phyloP scores from a whole-genome alignment of 495 filamentous ascomycete genomes.

The Pseudomonodictys pantanalensis region DNA sequence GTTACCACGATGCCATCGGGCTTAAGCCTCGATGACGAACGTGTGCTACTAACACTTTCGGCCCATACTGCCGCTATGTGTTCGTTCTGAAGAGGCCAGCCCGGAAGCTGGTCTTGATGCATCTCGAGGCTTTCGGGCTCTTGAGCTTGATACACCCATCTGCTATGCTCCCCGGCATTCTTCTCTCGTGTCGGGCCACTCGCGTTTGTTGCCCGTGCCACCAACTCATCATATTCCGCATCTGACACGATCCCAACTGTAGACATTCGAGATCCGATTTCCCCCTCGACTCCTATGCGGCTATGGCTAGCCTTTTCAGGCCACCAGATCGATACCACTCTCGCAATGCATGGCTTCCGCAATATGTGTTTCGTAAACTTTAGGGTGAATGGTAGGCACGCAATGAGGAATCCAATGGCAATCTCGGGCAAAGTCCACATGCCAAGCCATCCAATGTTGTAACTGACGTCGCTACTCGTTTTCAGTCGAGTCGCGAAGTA shows the following conservation, averaged over 20 bases:
- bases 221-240: constrained; percentile 6
- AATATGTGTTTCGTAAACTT: constrained; percentile 1
- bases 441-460: constrained; percentile 2
- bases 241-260: background rate
- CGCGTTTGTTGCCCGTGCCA: too few relatives aligned
- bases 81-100: background rate
- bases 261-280: background rate
- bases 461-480: background rate
- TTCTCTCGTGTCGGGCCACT: too few relatives aligned
- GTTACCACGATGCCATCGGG: background rate
- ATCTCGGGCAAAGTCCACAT: constrained; percentile 13
- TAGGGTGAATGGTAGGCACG: background rate
- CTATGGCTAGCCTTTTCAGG: background rate
- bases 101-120: background rate
- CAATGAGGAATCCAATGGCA: background rate
- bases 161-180: too few relatives aligned
- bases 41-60: background rate
- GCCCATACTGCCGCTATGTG: background rate
- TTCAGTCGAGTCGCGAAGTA: background rate
- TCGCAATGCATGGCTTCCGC: background rate
- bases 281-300: background rate
- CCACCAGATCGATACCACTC: too few relatives aligned
- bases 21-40: background rate
- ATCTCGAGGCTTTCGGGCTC: constrained; percentile 15
- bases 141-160: background rate